Evolutionary conservation across 2,329 filamentous ascomycete species (phyloP).

Genomic region (Fusarium papillatum): DNA sequence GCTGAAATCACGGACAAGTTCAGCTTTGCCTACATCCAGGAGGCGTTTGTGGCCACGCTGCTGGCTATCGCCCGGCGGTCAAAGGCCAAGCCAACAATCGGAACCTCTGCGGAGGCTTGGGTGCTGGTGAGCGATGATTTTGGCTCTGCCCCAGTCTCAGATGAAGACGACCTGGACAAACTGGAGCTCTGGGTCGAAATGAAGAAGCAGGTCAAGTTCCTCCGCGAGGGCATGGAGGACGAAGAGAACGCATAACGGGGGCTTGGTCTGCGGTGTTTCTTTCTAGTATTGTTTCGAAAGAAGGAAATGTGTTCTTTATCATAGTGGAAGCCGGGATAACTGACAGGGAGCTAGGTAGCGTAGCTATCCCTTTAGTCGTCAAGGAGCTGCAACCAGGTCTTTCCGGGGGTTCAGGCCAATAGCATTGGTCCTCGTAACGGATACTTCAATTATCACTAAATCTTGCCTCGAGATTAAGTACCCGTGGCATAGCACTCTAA

Average conservation of each 20-base stretch:
- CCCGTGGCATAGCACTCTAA: too few species aligned
- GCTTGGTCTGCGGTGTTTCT: neutral
- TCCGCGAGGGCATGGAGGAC: constrained; percentile 70
- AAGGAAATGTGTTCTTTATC: too few species aligned
- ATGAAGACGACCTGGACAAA: constrained; percentile 59
- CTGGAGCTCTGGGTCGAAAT: constrained; percentile 72
- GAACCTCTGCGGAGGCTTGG: constrained; percentile 43
- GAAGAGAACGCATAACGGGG: constrained; percentile 22
- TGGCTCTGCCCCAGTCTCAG: constrained; percentile 52
- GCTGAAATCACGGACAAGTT: constrained; percentile 75
- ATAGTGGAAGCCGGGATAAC: too few species aligned
- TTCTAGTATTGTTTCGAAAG: neutral
- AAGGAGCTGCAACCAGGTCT: too few species aligned
- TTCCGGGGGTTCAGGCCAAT: too few species aligned
- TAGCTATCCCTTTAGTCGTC: too few species aligned
- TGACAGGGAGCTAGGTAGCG: too few species aligned
- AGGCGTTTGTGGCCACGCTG: constrained; percentile 75
- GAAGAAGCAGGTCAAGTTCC: constrained; percentile 71
- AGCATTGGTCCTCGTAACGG: too few species aligned
- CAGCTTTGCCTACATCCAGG: constrained; percentile 79
- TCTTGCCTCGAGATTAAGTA: too few species aligned
- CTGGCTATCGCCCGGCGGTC: constrained; percentile 65
- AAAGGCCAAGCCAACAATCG: constrained; percentile 4
- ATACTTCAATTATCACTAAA: too few species aligned
- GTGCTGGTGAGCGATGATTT: constrained; percentile 51